A percentile compares a stretch with the other conserved stretches of the same genome.
These are phyloP conservation scores for Picea sitchensis DNA, from an alignment of 75 land plant species.

Conservation along the genomic window DNA sequence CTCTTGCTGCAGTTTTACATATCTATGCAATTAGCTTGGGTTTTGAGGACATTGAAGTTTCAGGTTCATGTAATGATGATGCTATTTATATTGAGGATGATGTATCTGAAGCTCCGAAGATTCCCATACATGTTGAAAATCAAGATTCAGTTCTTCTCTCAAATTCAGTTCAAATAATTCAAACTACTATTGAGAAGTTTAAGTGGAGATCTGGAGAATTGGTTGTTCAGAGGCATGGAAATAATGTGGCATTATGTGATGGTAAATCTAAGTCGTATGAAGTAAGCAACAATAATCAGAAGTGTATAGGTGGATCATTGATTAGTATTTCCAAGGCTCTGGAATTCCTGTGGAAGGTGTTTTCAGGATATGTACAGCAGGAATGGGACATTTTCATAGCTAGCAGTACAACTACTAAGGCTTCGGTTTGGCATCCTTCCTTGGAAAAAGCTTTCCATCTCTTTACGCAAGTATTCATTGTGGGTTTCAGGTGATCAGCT, in stretches of 20 bases:
- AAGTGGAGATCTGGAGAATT: not conserved
- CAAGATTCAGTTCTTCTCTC: not conserved
- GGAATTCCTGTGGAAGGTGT: constrained; percentile 6
- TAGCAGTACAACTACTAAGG: not conserved
- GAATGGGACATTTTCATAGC: constrained; percentile 8
- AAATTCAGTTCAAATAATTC: not conserved
- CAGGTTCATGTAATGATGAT: not conserved
- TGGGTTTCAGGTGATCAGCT: not conserved
- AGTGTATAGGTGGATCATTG: not conserved
- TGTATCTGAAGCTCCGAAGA: not conserved
- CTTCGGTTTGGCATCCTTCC: not conserved
- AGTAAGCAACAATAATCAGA: not conserved
- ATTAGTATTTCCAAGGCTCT: constrained; percentile 5
- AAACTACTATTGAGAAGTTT: not conserved
- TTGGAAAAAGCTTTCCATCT: constrained; percentile 8
- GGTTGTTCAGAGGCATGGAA: not conserved
- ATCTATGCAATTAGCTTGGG: not conserved
- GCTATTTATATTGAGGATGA: not conserved
- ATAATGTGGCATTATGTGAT: not conserved
- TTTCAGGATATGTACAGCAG: not conserved
- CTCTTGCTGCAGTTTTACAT: constrained; percentile 5
- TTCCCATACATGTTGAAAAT: not conserved
- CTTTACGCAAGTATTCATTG: not conserved
- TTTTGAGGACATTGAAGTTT: not conserved
- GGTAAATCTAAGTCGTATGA: not conserved